A percentile compares a stretch with the other conserved stretches of the same genome.
These are phyloP conservation scores for Allium sativum DNA, from an alignment of 106 monocot genomes.

Conservation along the genomic window DNA sequence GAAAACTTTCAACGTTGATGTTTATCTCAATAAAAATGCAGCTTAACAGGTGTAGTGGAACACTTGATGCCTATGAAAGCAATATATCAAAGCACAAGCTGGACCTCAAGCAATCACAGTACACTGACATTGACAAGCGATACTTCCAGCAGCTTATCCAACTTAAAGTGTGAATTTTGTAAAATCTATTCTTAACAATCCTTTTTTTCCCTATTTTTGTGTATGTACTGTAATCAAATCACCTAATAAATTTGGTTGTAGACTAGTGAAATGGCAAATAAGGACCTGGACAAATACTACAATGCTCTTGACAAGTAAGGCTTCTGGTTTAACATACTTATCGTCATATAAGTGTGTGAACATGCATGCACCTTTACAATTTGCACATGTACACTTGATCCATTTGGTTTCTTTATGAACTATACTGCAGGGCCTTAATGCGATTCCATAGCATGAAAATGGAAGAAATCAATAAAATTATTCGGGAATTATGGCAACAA, in stretches of 20 bases:
- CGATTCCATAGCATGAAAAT: slow-evolving; percentile 98
- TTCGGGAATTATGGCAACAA: slow-evolving; percentile 97
- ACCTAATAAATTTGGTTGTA: slow-evolving; percentile 22
- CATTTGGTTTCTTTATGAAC: not conserved
- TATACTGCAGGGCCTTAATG: slow-evolving; percentile 72
- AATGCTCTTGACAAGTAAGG: slow-evolving; percentile 94
- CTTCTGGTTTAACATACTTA: not conserved
- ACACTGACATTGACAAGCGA: slow-evolving; percentile 87
- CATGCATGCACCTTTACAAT: not conserved
- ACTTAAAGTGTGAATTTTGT: slow-evolving; percentile 59
- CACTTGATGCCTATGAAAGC: slow-evolving; percentile 76
- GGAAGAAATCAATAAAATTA: slow-evolving; percentile 99
- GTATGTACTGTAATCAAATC: not conserved
- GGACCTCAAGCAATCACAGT: slow-evolving; percentile 90
- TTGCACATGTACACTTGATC: not conserved
- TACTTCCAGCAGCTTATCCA: slow-evolving; percentile 92
- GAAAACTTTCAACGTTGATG: not conserved
- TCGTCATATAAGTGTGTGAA: not conserved
- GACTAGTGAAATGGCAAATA: slow-evolving; percentile 99
- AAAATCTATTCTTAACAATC: not conserved
- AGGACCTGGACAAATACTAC: slow-evolving; percentile 93
- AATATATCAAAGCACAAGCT: slow-evolving; percentile 78
- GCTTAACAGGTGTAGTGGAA: slow-evolving; percentile 80
- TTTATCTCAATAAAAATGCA: slow-evolving; percentile 15
- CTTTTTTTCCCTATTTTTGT: slow-evolving; percentile 2